Percentiles rank a stretch among this genome's conserved stretches.
Conservation (phyloP, 2,329 filamentous ascomycete genomes). For the Calonectria honghensis region DNA sequence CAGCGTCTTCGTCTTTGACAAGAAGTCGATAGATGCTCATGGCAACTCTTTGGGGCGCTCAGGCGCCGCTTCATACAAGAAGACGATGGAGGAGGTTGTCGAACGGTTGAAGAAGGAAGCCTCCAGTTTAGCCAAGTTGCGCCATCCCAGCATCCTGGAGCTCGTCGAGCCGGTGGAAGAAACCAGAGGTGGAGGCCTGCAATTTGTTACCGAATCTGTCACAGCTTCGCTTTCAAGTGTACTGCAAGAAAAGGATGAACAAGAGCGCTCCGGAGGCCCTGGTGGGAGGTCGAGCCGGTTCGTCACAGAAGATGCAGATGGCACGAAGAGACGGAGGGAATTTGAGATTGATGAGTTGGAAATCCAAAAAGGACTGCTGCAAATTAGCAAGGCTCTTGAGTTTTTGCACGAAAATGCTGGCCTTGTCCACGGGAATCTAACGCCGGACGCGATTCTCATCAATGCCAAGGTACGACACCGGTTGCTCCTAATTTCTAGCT, state of each 20-base stretch:
- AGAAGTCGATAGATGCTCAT: slow-evolving; percentile 84
- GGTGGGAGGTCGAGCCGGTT: slow-evolving; percentile 85
- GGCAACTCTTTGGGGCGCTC: slow-evolving; percentile 63
- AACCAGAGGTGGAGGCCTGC: slow-evolving; percentile 90
- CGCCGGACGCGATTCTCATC: slow-evolving; percentile 93
- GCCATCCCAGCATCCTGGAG: slow-evolving; percentile 94
- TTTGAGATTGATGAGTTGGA: slow-evolving; percentile 97
- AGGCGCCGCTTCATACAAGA: slow-evolving; percentile 81
- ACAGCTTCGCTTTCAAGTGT: slow-evolving; percentile 90
- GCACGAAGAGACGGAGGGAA: slow-evolving; percentile 83
- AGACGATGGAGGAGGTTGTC: slow-evolving; percentile 90
- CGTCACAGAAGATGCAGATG: slow-evolving; percentile 86
- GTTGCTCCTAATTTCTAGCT: not conserved
- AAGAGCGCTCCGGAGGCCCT: slow-evolving; percentile 81
- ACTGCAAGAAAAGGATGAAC: slow-evolving; percentile 90
- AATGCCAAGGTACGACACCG: slow-evolving; percentile 85
- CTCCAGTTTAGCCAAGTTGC: slow-evolving; percentile 87
- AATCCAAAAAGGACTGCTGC: slow-evolving; percentile 95
- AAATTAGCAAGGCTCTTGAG: slow-evolving; percentile 94
- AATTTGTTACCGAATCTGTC: slow-evolving; percentile 96
- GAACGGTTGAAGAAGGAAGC: slow-evolving; percentile 95
- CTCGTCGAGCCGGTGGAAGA: slow-evolving; percentile 97
- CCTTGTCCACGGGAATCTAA: slow-evolving; percentile 94
- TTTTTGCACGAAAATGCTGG: slow-evolving; percentile 97
- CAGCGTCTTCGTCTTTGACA: slow-evolving; percentile 96